A percentile compares a stretch with the other conserved stretches of the same genome.
phyloP scores from a whole-genome alignment of 192 early-diverging fungal species.

The Entomortierella lignicola region DNA sequence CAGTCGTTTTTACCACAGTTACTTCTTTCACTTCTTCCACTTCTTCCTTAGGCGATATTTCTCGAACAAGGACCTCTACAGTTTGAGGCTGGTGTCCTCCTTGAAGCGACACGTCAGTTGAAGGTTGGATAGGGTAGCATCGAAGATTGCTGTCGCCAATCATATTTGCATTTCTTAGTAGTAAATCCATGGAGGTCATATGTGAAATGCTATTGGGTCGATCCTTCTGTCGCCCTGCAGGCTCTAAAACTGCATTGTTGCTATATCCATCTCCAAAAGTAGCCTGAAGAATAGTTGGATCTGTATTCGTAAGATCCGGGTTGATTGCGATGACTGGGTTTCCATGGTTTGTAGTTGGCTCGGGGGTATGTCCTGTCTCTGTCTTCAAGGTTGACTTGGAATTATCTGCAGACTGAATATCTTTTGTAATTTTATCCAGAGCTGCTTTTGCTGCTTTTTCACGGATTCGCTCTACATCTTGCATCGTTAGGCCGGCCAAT shows the following conservation, averaged over 20 bases:
- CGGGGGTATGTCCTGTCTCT: not conserved
- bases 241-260: not conserved
- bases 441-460: slow-evolving; percentile 36
- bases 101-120: not conserved
- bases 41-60: not conserved
- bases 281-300: not conserved
- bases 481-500: slow-evolving; percentile 28
- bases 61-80: not conserved
- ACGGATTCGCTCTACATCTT: slow-evolving; percentile 40
- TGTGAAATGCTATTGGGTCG: slow-evolving; percentile 18
- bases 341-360: not conserved
- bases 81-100: not conserved
- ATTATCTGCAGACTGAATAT: slow-evolving; percentile 17
- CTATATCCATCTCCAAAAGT: not conserved
- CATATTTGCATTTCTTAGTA: slow-evolving; percentile 36
- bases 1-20: too few relatives aligned
- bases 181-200: slow-evolving; percentile 47
- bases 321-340: not conserved
- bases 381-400: not conserved
- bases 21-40: not conserved
- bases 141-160: slow-evolving; percentile 48
- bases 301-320: not conserved
- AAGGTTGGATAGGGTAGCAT: slow-evolving; percentile 27
- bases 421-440: slow-evolving; percentile 33
- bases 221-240: not conserved